Evolutionary conservation across 805 yeast genomes (phyloP), one percentile per base, ranked within the genome.

Genomic region (Ascoidea asiatica): DNA sequence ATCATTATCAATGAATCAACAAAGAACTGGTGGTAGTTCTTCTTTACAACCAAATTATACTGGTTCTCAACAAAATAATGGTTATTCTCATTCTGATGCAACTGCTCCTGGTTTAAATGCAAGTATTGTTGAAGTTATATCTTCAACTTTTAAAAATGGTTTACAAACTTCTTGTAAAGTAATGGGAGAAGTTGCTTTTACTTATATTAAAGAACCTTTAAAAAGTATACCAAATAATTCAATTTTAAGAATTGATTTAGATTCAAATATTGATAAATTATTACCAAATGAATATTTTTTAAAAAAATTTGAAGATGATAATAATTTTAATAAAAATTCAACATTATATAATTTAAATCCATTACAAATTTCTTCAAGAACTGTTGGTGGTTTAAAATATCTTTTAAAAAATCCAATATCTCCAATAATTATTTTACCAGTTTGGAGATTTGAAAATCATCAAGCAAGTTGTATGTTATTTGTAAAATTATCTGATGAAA

Each of bases 381-480:
- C 94, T 1, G 66, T 83, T 36, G 94, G 94, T 21, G 95, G 89
- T 0, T 63, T 89, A 52, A 85, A 85, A 58, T 90, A 89, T 57
- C 69, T 81, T 57, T 56, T 75, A 42, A 70, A 70, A 38, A 64
- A 67, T 44, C 64, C 68, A 46, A 58, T 64, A 15, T 75, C 80
- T 7, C 97, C 97, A 11, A 61, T 90, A 21, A 60, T 74, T 22
- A 70, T 90, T 41, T 70, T 77, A 37, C 96, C 95, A 38, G 75
- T 81, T 40, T 92, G 97, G 97, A 82, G 88, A 56, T 82, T 81
- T 57, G 96, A 89, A 59, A 71, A 72, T 18, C 79, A 72, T 45
- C 95, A 88, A 64, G 79, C 96, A 1, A 81, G 95, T 52, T 81
- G 90, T 46, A 83, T 89, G 64, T 69, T 90, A 46, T 77, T 81